Evolutionary conservation across 805 yeast species (phyloP), one percentile per base, ranked within the genome.

Genomic region (Lachancea nothofagi): DNA sequence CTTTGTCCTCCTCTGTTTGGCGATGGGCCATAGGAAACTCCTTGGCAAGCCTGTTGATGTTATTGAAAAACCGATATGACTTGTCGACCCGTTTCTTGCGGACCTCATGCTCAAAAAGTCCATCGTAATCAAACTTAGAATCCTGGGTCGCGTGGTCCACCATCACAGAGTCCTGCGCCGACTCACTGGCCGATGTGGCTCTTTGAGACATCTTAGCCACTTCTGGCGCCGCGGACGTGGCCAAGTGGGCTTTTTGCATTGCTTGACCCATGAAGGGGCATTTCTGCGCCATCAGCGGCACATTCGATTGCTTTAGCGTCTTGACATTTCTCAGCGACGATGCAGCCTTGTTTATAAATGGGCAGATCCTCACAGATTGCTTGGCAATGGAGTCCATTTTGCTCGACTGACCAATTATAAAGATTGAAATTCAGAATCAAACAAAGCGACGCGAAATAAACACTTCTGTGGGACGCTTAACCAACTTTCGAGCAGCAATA

Each of bases 211-310:
- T 41, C 15, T 61, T 51, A 12, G 63, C 54, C 24, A 57, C 47
- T 17, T 59, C 43, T 4, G 54, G 51, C 29, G 66, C 53, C 17
- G 67, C 51, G 15, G 66, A 44, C 3, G 66, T 44, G 9, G 71
- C 57, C 39, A 59, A 49, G 39, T 62, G 40, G 56, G 65, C 57
- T 46, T 49, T 13, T 66, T 54, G 44, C 59, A 87, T 64, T 26
- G 95, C 96, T 38, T 80, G 78, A 19, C 86, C 86, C 83, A 88
- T 84, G 41, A 88, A 83, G n/a, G 97, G 97, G 63, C 97, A 89
- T 45, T 72, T 74, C 32, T 73, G 62, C 39, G 95, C 96, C 47
- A 75, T 75, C 32, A 64, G 54, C 33, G 72, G 67, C 57, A 83
- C 72, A 19, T 54, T 49, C 20, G 47, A 38, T 14, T 41, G 48